Evolutionary conservation across 495 filamentous ascomycete genomes (phyloP), one percentile per base, ranked within the genome.

Genomic region (Aspergillus diversus): DNA sequence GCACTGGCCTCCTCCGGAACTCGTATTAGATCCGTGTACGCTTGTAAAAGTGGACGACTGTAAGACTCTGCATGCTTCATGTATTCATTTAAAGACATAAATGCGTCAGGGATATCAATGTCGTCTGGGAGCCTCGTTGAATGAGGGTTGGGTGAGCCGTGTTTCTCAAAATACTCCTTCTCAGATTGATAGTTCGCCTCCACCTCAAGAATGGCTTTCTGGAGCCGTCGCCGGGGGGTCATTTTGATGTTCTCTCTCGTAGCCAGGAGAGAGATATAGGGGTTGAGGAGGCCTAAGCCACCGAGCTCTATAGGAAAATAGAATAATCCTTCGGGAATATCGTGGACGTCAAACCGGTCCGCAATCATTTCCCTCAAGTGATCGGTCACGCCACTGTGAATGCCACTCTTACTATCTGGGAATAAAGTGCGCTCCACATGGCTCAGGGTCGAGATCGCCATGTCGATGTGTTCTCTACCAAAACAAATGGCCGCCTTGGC

Each of bases 261-360:
- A 42, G 80, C 77, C 12, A 87, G 70, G 7, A 84, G 74, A 5
- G 75, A 66, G 46, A 87, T 77, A 66, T 85, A 87, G 9, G 86
- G 86, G 65, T 82, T 87, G 21, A 81, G 68, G 21, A 88, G 78
- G 5, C 81, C 81, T 5, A 88, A 73, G 4, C 86, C 85, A 13
- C 86, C 86, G 16, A 88, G 77, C 61, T 84, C 80, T 21, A 83
- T 75, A 4, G 88, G 87, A 59, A 86, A 86, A 69, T 82, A 91
- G 70, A 90, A 83, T 69, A 88, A 88, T n/a, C 84, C 88, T 57
- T 89, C 84, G 0, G 88, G 88, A 27, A 90, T 80, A 50, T 85
- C 72, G 3, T 71, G 64, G 46, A 88, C 71, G 13, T 72, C 72
- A 66, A 90, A 91, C 1, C 82, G 76, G 13, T 82, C 69, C 8